Percentiles rank a stretch among this genome's conserved stretches.
phyloP scores from a whole-genome alignment of 2,329 filamentous ascomycete genomes.

The Teratosphaeria epicoccoides region DNA sequence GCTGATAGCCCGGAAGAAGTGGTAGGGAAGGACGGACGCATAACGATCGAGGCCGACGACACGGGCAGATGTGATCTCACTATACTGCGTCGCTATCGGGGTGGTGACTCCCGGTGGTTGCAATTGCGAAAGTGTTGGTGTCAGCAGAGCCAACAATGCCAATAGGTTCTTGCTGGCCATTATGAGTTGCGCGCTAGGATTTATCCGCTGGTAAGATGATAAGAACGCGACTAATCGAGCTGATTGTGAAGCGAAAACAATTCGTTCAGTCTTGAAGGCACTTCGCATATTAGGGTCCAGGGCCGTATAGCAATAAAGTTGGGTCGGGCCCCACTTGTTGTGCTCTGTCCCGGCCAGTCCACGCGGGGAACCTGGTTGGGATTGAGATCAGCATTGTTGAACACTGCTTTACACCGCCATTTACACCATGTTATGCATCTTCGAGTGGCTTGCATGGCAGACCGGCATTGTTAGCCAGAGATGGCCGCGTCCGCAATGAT shows the following conservation, averaged over 20 bases:
- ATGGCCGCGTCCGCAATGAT: background rate
- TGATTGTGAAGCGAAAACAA: too few species aligned
- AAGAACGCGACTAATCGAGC: too few species aligned
- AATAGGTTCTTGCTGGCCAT: background rate
- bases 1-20: constrained; percentile 28
- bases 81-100: background rate
- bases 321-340: background rate
- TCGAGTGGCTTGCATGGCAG: background rate
- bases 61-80: constrained; percentile 29
- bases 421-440: too few species aligned
- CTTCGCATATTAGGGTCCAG: too few species aligned
- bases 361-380: background rate
- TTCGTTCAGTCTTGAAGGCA: too few species aligned
- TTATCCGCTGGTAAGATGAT: background rate
- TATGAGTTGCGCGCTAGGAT: background rate
- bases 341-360: background rate
- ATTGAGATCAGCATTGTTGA: background rate
- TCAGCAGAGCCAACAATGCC: background rate
- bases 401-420: too few species aligned
- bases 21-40: constrained; percentile 27
- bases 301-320: background rate
- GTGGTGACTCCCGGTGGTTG: background rate
- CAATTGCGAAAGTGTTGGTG: background rate
- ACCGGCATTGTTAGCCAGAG: background rate
- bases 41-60: constrained; percentile 32